Base-by-base conservation (phyloP, 805 yeast genomes). In the Huiozyma sinensis region DNA sequence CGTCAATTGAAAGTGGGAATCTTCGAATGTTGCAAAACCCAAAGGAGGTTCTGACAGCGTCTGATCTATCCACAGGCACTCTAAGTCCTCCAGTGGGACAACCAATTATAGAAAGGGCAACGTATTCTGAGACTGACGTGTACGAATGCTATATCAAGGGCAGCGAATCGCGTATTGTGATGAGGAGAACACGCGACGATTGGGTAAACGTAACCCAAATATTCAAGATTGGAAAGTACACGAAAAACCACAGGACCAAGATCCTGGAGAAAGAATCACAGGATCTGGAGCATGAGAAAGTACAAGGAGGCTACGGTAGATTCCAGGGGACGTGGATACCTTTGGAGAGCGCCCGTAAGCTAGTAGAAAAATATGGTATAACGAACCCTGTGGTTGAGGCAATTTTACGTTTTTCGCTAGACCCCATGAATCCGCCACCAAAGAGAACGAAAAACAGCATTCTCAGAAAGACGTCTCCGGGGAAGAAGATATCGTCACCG, bases 171-270 rank as follows among this genome's bases (percentile, higher is more conserved):
- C 47, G 57, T n/a, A 55, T 63, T 38, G 61, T 61, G 4, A 92
- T 92, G 97, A 76, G 97, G 54, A 72, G 98, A 46, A 80, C 84
- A 47, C 71, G 75, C 41, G 98, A 92, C 60, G 84, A 89, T 53
- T 92, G 97, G 97, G 89, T 92, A 42, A 84, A 84, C 57, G 86
- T 89, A 13, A 84, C 94, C 0, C 95, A 84, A 58, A 81, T 84
- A 34, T 67, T 84, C 52, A 83, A 84, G 58, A 77, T 83, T 45
- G 88, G 89, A 36, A 76, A 81, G 47, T 81, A 79, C 54, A 81
- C 86, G 38, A 84, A 84, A 61, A 83, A 89, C 1, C 83, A 80
- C 55, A 66, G 95, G 60, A 83, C 92, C 2, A 76, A 82, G 55
- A 75, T 84, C 38, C 65, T 84, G 47, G 92, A 84, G 56, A 77